These are phyloP conservation scores for Stachybotrys echinatus DNA, from an alignment of 2,329 filamentous ascomycete species.

Conservation along the genomic window DNA sequence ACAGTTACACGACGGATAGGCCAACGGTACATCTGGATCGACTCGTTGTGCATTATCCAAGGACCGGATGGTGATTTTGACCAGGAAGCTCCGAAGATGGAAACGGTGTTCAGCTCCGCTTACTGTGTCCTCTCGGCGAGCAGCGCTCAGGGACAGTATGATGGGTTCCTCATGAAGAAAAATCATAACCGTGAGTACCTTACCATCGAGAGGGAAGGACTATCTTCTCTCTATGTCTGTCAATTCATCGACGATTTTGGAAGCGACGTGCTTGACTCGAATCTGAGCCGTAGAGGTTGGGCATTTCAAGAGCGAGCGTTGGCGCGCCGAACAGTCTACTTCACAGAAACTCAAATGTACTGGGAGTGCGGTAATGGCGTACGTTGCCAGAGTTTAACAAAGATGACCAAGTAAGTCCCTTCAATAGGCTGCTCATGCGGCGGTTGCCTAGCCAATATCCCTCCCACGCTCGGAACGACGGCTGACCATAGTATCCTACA, in stretches of 20 bases:
- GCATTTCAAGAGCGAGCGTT: background rate
- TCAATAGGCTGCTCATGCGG: background rate
- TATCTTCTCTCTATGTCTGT: background rate
- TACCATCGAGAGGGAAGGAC: background rate
- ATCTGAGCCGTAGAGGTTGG: background rate
- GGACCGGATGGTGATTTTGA: background rate
- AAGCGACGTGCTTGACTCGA: background rate
- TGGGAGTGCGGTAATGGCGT: background rate
- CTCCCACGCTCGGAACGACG: background rate
- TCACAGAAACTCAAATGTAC: background rate
- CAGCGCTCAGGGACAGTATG: background rate
- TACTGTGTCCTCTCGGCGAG: background rate
- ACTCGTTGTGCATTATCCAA: conserved; percentile 1
- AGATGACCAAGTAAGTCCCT: background rate
- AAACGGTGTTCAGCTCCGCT: background rate
- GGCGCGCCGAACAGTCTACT: background rate
- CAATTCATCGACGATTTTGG: background rate
- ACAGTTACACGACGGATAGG: background rate
- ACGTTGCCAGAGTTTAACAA: background rate
- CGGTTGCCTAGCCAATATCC: too few relatives aligned
- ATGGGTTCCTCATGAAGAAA: background rate
- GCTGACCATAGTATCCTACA: background rate
- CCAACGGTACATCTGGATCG: background rate
- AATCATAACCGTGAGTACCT: background rate
- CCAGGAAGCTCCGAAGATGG: background rate